A percentile compares a stretch with the other conserved stretches of the same genome.
Conservation (phyloP, 306 rosid genomes). For the Nissolia schottii region DNA sequence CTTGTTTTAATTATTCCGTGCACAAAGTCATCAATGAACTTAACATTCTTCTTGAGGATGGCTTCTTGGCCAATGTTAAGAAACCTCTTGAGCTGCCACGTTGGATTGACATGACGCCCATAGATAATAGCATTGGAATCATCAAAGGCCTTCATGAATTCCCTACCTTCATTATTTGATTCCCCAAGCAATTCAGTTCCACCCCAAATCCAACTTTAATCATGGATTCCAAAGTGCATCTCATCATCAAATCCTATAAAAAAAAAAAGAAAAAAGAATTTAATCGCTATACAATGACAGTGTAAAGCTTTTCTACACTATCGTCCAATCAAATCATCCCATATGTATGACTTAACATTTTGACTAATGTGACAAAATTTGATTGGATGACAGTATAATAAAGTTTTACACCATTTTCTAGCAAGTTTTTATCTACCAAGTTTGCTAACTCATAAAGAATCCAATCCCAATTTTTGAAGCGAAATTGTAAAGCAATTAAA, state of each 20-base stretch:
- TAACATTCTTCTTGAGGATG: constrained; percentile 45
- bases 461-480: too few relatives aligned
- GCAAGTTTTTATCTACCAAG: too few relatives aligned
- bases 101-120: constrained; percentile 69
- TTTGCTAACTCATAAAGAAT: too few relatives aligned
- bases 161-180: constrained; percentile 48
- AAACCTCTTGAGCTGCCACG: constrained; percentile 59
- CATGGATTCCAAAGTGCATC: constrained; percentile 68
- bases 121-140: constrained; percentile 52
- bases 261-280: too few relatives aligned
- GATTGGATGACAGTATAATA: too few relatives aligned
- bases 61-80: constrained; percentile 68
- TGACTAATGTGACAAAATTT: too few relatives aligned
- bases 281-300: too few relatives aligned
- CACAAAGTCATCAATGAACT: constrained; percentile 45
- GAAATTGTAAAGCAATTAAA: background rate
- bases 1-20: constrained; percentile 39
- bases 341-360: too few relatives aligned
- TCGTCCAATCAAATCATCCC: too few relatives aligned
- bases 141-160: constrained; percentile 69
- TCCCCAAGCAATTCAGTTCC: constrained; percentile 66
- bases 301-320: too few relatives aligned
- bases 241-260: constrained; percentile 28
- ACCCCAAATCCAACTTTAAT: constrained; percentile 86
- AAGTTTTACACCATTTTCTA: too few relatives aligned